Evolutionary conservation across 306 rosid genomes (phyloP).

Genomic region (Chamaecrista fasciculata): DNA sequence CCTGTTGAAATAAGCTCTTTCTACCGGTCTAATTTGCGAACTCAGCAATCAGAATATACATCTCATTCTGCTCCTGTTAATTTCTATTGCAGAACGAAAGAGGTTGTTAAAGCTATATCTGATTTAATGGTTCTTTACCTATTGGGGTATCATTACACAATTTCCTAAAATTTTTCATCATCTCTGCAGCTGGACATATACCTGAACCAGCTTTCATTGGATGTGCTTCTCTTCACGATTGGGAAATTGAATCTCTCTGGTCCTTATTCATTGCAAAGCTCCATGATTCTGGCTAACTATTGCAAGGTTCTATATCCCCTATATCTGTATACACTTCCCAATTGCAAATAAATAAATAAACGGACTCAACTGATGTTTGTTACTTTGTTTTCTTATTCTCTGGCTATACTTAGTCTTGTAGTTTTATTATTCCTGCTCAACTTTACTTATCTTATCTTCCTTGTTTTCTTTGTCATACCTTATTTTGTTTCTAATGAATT

Average conservation of each 20-base stretch:
- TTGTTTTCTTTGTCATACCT: slow-evolving; percentile 6
- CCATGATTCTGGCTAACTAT: slow-evolving; percentile 63
- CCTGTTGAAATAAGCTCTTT: slow-evolving; percentile 68
- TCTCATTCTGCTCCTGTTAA: slow-evolving; percentile 63
- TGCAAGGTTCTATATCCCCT: slow-evolving; percentile 65
- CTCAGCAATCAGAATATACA: slow-evolving; percentile 43
- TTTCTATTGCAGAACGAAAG: slow-evolving; percentile 64
- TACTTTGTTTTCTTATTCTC: slow-evolving; percentile 12
- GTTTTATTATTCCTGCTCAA: slow-evolving; percentile 8
- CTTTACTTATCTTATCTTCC: slow-evolving; percentile 9
- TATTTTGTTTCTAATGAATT: neutral
- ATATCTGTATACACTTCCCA: slow-evolving; percentile 21
- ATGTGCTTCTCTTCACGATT: slow-evolving; percentile 71
- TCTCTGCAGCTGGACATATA: slow-evolving; percentile 65
- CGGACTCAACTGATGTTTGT: slow-evolving; percentile 22
- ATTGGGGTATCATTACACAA: slow-evolving; percentile 6
- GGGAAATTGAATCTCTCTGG: slow-evolving; percentile 81
- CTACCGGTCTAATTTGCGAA: slow-evolving; percentile 55
- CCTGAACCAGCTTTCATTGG: slow-evolving; percentile 79
- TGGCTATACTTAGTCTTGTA: slow-evolving; percentile 19
- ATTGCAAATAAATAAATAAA: neutral
- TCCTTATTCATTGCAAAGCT: slow-evolving; percentile 73
- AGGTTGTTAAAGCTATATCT: slow-evolving; percentile 54
- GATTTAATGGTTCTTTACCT: slow-evolving; percentile 27
- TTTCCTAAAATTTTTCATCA: slow-evolving; percentile 33